A percentile compares a stretch with the other conserved stretches of the same genome.
Conservation (phyloP, 345 rosid species). For the Aquilaria sinensis region DNA sequence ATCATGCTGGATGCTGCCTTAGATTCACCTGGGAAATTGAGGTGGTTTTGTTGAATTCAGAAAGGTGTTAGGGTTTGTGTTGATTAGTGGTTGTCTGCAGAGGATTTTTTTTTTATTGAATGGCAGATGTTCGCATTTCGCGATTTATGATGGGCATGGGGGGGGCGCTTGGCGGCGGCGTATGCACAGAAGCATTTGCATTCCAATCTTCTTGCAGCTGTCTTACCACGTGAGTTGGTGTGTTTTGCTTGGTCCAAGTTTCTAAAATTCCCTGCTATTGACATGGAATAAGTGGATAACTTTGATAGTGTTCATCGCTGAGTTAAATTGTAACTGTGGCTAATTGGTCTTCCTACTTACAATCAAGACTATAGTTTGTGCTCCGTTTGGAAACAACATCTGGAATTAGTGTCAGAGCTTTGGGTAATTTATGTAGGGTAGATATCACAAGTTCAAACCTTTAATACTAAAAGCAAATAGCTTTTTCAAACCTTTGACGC, state of each 20-base stretch:
- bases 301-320: too few relatives aligned
- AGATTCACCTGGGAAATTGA: slow-evolving; percentile 50
- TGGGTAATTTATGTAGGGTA: too few relatives aligned
- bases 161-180: slow-evolving; percentile 90
- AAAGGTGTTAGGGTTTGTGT: neutral
- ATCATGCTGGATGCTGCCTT: slow-evolving; percentile 42
- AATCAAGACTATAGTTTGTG: too few relatives aligned
- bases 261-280: neutral
- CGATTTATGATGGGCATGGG: slow-evolving; percentile 82
- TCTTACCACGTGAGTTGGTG: slow-evolving; percentile 99
- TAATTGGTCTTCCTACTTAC: too few relatives aligned
- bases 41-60: slow-evolving; percentile 29
- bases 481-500: too few relatives aligned
- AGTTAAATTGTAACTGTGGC: too few relatives aligned
- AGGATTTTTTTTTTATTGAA: neutral
- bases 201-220: slow-evolving; percentile 59
- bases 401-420: too few relatives aligned
- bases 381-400: too few relatives aligned
- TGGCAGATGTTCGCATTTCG: slow-evolving; percentile 73
- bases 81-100: neutral
- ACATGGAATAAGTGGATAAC: too few relatives aligned
- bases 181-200: slow-evolving; percentile 78
- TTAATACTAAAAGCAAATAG: too few relatives aligned
- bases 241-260: slow-evolving; percentile 47
- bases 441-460: too few relatives aligned